Conservation (phyloP, 352 stramenopile species). For the Pythium dissimile region DNA sequence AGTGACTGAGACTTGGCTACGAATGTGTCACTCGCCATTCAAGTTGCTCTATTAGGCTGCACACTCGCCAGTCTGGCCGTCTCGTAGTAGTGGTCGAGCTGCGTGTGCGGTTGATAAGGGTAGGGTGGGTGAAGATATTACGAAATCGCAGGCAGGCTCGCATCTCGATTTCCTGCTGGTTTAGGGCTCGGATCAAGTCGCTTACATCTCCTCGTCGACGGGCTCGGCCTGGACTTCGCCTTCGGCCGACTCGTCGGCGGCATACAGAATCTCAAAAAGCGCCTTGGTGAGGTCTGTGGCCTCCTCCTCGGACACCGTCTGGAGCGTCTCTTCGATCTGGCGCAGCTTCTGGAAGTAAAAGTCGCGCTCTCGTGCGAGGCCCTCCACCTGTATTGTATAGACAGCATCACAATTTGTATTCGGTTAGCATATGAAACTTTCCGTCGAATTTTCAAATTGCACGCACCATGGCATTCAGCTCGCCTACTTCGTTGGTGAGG, state of each 20-base stretch:
- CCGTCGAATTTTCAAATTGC: too few species aligned
- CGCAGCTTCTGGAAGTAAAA: slow-evolving; percentile 99
- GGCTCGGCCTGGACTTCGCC: slow-evolving; percentile 31
- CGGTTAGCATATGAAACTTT: too few species aligned
- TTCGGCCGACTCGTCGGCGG: slow-evolving; percentile 46
- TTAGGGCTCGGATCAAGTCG: background rate
- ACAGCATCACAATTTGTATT: background rate
- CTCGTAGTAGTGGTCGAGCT: background rate
- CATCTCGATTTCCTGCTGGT: too few species aligned
- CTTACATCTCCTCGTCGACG: slow-evolving; percentile 29
- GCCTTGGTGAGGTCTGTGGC: slow-evolving; percentile 52
- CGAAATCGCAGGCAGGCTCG: too few species aligned
- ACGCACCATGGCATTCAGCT: slow-evolving; percentile 67
- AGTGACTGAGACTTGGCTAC: slow-evolving; percentile 1
- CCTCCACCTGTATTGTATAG: slow-evolving; percentile 77
- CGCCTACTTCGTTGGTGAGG: slow-evolving; percentile 75
- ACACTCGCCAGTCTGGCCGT: background rate
- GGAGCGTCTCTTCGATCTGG: slow-evolving; percentile 96
- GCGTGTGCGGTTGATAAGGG: too few species aligned
- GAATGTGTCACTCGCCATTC: background rate
- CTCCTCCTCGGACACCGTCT: slow-evolving; percentile 58
- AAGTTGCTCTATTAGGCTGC: background rate
- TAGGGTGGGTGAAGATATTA: too few species aligned
- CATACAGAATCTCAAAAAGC: slow-evolving; percentile 88
- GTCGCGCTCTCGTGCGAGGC: slow-evolving; percentile 93